A percentile compares a stretch with the other conserved stretches of the same genome.
phyloP scores from a whole-genome alignment of 2,329 filamentous ascomycete genomes.

The Exophiala viscosa region DNA sequence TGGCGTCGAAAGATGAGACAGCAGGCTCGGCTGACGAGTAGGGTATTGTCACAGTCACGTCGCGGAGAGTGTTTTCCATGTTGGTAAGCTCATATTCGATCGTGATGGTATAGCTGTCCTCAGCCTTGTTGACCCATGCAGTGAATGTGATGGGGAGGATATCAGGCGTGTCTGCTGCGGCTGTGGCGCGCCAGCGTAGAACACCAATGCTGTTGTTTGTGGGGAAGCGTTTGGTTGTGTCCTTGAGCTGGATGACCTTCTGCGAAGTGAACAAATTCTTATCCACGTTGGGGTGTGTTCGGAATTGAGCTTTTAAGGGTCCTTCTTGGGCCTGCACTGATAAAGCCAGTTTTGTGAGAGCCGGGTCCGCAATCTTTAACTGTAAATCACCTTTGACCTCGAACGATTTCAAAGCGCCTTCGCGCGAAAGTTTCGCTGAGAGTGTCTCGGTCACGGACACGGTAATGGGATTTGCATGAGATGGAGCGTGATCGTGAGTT shows the following conservation, averaged over 20 bases:
- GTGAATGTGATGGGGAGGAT: conserved; percentile 92
- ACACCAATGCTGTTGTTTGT: conserved; percentile 92
- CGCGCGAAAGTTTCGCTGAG: conserved; percentile 79
- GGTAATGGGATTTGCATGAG: conserved; percentile 75
- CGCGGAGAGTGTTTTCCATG: conserved; percentile 64
- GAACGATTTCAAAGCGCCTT: conserved; percentile 81
- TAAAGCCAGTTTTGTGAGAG: conserved; percentile 88
- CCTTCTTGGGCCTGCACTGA: conserved; percentile 71
- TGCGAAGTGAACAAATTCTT: conserved; percentile 77
- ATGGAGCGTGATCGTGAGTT: conserved; percentile 51
- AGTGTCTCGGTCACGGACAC: conserved; percentile 87
- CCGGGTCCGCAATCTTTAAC: conserved; percentile 81
- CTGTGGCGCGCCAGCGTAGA: conserved; percentile 83
- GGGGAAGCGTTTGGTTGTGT: conserved; percentile 82
- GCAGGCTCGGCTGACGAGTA: conserved; percentile 80
- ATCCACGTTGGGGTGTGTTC: conserved; percentile 95
- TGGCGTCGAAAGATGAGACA: conserved; percentile 88
- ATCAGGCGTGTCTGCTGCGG: conserved; percentile 73
- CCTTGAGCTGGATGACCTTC: conserved; percentile 85
- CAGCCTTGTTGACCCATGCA: conserved; percentile 92
- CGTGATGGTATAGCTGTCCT: conserved; percentile 80
- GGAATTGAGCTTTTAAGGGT: conserved; percentile 66
- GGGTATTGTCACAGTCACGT: conserved; percentile 84
- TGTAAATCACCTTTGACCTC: conserved; percentile 89
- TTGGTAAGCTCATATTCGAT: conserved; percentile 93